Conservation (phyloP, 352 stramenopile genomes). For the Phytophthora ohioensis region DNA sequence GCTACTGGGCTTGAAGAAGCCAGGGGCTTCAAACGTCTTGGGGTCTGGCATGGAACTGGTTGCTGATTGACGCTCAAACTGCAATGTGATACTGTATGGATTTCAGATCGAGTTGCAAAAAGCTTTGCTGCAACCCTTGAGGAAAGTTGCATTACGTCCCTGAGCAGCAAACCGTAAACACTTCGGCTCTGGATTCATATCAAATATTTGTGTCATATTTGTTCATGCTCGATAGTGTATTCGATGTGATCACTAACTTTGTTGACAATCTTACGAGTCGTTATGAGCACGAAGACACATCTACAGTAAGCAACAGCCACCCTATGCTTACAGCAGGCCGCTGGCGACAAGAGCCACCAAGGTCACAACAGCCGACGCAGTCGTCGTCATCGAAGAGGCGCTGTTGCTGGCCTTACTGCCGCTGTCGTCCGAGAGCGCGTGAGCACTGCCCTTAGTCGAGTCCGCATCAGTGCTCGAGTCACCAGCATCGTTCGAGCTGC, state of each 20-base stretch:
- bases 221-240: constrained; percentile 20
- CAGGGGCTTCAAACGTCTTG: too few relatives aligned
- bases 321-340: constrained; percentile 40
- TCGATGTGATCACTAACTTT: constrained; percentile 15
- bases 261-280: constrained; percentile 5
- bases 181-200: neutral
- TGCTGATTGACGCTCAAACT: too few relatives aligned
- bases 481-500: constrained; percentile 10
- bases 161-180: neutral
- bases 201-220: constrained; percentile 1
- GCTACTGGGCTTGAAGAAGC: neutral
- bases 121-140: neutral
- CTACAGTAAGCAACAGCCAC: constrained; percentile 9
- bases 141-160: neutral
- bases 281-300: constrained; percentile 16
- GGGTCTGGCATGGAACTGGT: too few relatives aligned
- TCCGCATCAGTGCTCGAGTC: constrained; percentile 7
- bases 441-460: constrained; percentile 18
- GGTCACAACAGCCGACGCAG: constrained; percentile 31
- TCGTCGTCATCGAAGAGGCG: constrained; percentile 22
- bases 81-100: too few relatives aligned
- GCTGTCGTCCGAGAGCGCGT: constrained; percentile 21
- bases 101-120: too few relatives aligned
- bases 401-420: constrained; percentile 19
- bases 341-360: constrained; percentile 34